These are phyloP conservation scores for Didymella segeticola DNA, from an alignment of 2,329 filamentous ascomycete species.

Conservation along the genomic window DNA sequence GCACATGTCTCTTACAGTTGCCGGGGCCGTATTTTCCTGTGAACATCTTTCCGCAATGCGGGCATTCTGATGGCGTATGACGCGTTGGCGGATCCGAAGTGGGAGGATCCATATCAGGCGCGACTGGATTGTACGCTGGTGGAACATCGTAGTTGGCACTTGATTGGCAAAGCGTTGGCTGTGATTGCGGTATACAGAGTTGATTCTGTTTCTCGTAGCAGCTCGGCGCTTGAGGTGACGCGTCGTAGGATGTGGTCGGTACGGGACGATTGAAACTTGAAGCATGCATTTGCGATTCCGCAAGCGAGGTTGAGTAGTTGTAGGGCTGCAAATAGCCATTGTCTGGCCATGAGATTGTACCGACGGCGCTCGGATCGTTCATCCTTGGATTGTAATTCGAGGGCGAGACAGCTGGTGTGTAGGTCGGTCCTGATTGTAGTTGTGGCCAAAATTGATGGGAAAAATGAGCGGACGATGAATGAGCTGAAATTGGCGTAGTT, in stretches of 20 bases:
- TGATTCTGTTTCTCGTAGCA: background rate
- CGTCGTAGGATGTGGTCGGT: too few relatives aligned
- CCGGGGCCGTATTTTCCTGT: constrained; percentile 9
- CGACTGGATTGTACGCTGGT: constrained; percentile 1
- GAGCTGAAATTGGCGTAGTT: constrained; percentile 1
- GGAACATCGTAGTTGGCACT: background rate
- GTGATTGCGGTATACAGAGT: background rate
- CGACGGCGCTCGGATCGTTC: too few relatives aligned
- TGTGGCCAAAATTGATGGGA: background rate
- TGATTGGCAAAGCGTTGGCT: too few relatives aligned
- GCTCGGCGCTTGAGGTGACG: background rate
- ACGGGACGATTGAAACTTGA: background rate
- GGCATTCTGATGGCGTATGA: background rate
- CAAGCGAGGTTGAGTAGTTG: background rate
- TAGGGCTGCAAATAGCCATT: background rate
- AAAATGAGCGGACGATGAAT: background rate
- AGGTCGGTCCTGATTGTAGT: background rate
- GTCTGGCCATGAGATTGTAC: background rate
- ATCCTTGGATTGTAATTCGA: background rate
- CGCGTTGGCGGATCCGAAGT: background rate
- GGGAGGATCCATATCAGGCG: background rate
- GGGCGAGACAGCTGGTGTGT: background rate
- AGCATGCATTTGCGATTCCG: background rate
- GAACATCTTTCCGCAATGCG: background rate
- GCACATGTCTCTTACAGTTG: constrained; percentile 9